A percentile compares a stretch with the other conserved stretches of the same genome.
phyloP scores from a whole-genome alignment of 2,329 filamentous ascomycete species.

The Apiospora aurea region DNA sequence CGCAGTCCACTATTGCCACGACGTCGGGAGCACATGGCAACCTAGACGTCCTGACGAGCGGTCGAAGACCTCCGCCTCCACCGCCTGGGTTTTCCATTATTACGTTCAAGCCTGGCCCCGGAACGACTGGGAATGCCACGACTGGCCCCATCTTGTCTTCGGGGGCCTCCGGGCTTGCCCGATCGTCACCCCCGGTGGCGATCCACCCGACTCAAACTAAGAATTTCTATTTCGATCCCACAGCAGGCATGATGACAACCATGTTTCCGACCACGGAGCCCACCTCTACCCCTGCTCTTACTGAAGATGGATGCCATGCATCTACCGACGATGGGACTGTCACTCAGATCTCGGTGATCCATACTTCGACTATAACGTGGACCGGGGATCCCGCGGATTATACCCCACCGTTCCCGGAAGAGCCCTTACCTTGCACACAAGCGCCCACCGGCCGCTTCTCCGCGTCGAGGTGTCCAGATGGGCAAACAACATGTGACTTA shows the following conservation, averaged over 20 bases:
- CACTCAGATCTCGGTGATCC: slow-evolving; percentile 52
- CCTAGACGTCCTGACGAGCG: background rate
- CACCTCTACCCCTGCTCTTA: background rate
- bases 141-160: background rate
- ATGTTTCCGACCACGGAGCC: background rate
- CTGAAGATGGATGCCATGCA: slow-evolving; percentile 33
- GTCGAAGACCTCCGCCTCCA: slow-evolving; percentile 4
- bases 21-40: background rate
- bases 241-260: background rate
- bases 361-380: slow-evolving; percentile 59
- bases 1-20: background rate
- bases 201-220: slow-evolving; percentile 10
- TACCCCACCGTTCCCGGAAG: slow-evolving; percentile 49
- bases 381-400: slow-evolving; percentile 54
- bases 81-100: background rate
- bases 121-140: slow-evolving; percentile 7
- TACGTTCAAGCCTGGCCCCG: slow-evolving; percentile 12
- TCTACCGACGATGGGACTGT: slow-evolving; percentile 43
- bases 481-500: background rate
- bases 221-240: slow-evolving; percentile 9
- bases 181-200: background rate
- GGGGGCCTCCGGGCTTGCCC: background rate
- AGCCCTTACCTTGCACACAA: background rate
- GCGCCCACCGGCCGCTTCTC: slow-evolving; percentile 4
- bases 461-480: background rate